Conservation (phyloP, 2,329 filamentous ascomycete genomes). For the Chaetomiaceae sp. region DNA sequence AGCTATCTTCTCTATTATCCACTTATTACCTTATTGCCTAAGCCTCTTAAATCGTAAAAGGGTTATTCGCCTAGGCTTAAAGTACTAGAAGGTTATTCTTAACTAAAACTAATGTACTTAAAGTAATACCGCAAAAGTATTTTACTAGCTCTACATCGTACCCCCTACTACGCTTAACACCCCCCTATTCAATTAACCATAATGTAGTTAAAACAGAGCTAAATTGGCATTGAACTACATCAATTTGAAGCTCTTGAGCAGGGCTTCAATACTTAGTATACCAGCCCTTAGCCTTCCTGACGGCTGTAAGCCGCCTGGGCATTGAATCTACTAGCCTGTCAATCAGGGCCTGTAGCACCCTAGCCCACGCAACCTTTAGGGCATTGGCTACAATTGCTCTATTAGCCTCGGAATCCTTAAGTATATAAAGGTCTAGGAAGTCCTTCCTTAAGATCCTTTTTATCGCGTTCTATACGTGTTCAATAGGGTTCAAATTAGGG, state of each 20-base stretch:
- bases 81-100: too few species aligned
- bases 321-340: neutral
- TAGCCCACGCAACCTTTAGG: neutral
- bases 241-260: neutral
- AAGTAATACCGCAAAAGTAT: too few species aligned
- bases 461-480: conserved; percentile 2
- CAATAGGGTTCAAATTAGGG: conserved; percentile 4
- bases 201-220: neutral
- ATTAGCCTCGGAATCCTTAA: neutral
- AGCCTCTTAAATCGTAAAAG: too few species aligned
- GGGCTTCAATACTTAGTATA: neutral
- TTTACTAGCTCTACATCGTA: too few species aligned
- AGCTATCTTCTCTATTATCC: too few species aligned
- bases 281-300: neutral
- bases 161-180: neutral
- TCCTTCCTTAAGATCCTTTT: neutral
- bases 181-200: neutral
- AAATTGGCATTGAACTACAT: neutral
- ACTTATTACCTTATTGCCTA: too few species aligned
- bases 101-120: too few species aligned
- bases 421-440: neutral
- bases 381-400: neutral
- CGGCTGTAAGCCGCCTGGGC: neutral
- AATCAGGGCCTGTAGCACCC: neutral
- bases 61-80: too few species aligned